Percentiles rank a stretch among this genome's conserved stretches.
These are phyloP conservation scores for Vishniacozyma victoriae DNA, from an alignment of 768 basidiomycete species.

Conservation along the genomic window DNA sequence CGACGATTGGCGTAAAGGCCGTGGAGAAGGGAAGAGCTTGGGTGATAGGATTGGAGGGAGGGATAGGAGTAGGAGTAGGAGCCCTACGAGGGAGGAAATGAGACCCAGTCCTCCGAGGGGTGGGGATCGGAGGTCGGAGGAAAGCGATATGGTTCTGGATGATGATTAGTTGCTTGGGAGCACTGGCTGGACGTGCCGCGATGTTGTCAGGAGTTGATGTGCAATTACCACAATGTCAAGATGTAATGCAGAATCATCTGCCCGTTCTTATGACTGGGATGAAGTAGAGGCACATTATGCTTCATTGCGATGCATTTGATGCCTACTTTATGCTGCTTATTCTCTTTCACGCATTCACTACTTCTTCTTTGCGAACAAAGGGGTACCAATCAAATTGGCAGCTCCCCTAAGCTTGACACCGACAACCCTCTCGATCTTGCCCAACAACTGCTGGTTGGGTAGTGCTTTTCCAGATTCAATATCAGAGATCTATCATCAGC, in stretches of 20 bases:
- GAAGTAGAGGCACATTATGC: too few relatives aligned
- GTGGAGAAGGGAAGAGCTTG: slow-evolving; percentile 18
- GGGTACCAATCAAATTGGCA: slow-evolving; percentile 41
- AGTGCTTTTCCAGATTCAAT: slow-evolving; percentile 84
- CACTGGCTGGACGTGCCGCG: too few relatives aligned
- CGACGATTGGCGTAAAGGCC: too few relatives aligned
- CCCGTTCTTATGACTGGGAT: too few relatives aligned
- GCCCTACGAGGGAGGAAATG: slow-evolving; percentile 1
- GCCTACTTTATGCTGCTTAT: too few relatives aligned
- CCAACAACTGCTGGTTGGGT: slow-evolving; percentile 77
- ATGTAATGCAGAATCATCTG: too few relatives aligned
- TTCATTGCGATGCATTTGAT: too few relatives aligned
- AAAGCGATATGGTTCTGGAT: slow-evolving; percentile 37
- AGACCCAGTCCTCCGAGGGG: slow-evolving; percentile 22
- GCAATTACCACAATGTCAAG: too few relatives aligned
- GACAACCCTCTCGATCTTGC: slow-evolving; percentile 78
- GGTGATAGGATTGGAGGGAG: not conserved
- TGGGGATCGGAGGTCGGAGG: slow-evolving; percentile 15
- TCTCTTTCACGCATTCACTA: slow-evolving; percentile 8
- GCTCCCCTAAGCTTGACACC: slow-evolving; percentile 84
- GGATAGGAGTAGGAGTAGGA: slow-evolving; percentile 3
- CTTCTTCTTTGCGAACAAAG: slow-evolving; percentile 45
- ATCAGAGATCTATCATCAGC: slow-evolving; percentile 50
- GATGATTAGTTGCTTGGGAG: slow-evolving; percentile 14
- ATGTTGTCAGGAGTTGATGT: too few relatives aligned